Conservation (phyloP, 1,284 basidiomycete species). For the Caloboletus firmus region DNA sequence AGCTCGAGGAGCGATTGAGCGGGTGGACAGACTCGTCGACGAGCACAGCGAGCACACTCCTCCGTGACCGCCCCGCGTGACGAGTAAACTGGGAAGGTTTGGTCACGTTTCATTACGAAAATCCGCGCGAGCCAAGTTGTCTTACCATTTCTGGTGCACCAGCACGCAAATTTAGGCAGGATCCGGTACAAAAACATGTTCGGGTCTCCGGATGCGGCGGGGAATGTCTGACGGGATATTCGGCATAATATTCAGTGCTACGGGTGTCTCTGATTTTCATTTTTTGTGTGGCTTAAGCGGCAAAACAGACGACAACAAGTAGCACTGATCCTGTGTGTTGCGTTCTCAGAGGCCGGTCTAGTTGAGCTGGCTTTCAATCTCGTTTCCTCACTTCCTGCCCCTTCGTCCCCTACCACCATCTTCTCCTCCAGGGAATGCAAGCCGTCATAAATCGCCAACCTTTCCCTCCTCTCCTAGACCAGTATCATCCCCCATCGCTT, state of each 20-base stretch:
- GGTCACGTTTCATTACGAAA: constrained; percentile 35
- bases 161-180: neutral
- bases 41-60: constrained; percentile 32
- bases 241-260: neutral
- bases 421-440: constrained; percentile 57
- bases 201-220: neutral
- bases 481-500: constrained; percentile 54
- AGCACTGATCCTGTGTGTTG: constrained; percentile 36
- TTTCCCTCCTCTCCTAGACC: constrained; percentile 55
- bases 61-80: constrained; percentile 37
- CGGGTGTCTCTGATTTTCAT: neutral
- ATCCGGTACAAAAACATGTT: constrained; percentile 10
- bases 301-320: constrained; percentile 33
- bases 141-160: constrained; percentile 14
- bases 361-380: constrained; percentile 41
- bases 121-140: neutral
- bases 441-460: constrained; percentile 62
- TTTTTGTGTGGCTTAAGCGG: constrained; percentile 9
- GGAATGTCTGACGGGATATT: neutral
- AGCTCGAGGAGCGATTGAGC: constrained; percentile 11
- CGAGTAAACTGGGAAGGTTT: constrained; percentile 26
- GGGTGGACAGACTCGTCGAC: constrained; percentile 27
- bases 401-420: constrained; percentile 46
- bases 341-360: constrained; percentile 34
- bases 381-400: constrained; percentile 11